A percentile compares a stretch with the other conserved stretches of the same genome.
These are phyloP conservation scores for Ulvella scutata DNA, from an alignment of 139 green algal species.

Conservation along the genomic window DNA sequence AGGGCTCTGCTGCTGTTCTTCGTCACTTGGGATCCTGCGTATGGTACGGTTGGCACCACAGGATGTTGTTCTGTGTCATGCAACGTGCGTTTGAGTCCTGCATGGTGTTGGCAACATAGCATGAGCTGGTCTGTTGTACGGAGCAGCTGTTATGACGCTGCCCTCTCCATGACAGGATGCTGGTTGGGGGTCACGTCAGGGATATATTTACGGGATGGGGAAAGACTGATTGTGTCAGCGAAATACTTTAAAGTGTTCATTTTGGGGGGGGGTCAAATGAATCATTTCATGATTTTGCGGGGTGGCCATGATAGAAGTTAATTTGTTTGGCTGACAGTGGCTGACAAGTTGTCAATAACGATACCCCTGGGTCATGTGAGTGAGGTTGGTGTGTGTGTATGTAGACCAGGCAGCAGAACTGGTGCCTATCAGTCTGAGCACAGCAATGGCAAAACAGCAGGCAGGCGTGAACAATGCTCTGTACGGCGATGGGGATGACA, in stretches of 20 bases:
- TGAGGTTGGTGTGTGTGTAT: not conserved
- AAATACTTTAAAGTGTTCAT: not conserved
- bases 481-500: too few relatives aligned
- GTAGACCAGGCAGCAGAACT: not conserved
- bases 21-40: not conserved
- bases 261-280: not conserved
- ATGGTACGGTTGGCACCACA: not conserved
- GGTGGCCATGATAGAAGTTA: not conserved
- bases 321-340: not conserved
- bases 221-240: too few relatives aligned
- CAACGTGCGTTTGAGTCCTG: too few relatives aligned
- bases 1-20: not conserved
- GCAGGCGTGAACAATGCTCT: too few relatives aligned
- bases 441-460: too few relatives aligned
- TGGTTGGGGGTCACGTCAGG: too few relatives aligned
- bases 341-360: not conserved
- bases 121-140: too few relatives aligned
- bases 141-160: too few relatives aligned
- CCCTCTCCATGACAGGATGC: too few relatives aligned
- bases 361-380: not conserved
- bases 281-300: not conserved
- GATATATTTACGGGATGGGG: too few relatives aligned
- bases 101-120: too few relatives aligned
- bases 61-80: too few relatives aligned
- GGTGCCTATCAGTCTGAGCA: not conserved